Conservation (phyloP, 192 early-diverging fungal species). For the Backusella luteola region DNA sequence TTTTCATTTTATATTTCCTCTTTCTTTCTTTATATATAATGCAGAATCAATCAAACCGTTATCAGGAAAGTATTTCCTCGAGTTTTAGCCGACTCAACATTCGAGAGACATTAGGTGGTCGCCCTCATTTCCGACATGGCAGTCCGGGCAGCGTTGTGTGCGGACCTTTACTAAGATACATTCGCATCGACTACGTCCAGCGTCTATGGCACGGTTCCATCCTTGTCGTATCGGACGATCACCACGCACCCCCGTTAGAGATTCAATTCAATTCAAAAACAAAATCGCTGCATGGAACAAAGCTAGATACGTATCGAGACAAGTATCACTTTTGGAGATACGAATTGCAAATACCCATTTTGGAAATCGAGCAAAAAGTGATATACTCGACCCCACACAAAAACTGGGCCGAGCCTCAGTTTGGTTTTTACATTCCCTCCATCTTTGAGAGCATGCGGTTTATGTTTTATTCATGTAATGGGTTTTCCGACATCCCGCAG, state of each 20-base stretch:
- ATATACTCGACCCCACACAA: conserved; percentile 14
- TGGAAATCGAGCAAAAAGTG: conserved; percentile 39
- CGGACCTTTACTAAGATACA: conserved; percentile 45
- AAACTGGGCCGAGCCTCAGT: conserved; percentile 43
- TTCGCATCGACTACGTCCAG: conserved; percentile 35
- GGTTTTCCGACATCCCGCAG: conserved; percentile 55
- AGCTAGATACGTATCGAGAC: conserved; percentile 52
- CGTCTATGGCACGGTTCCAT: conserved; percentile 46
- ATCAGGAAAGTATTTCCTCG: background rate
- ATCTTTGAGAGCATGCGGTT: conserved; percentile 56
- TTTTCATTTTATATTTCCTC: background rate
- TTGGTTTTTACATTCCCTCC: conserved; percentile 42
- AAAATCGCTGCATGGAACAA: conserved; percentile 6
- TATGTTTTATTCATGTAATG: conserved; percentile 72
- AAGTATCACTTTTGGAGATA: conserved; percentile 64
- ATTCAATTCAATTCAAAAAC: conserved; percentile 12
- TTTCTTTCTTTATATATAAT: background rate
- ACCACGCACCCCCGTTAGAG: conserved; percentile 20
- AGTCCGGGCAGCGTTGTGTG: conserved; percentile 22
- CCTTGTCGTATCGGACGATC: conserved; percentile 39
- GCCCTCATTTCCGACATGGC: background rate
- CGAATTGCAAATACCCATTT: conserved; percentile 52
- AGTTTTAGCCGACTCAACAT: background rate
- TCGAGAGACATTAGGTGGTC: background rate
- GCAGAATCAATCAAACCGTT: background rate